Conservation (phyloP, 768 basidiomycete genomes). For the Amanita inopinata region DNA sequence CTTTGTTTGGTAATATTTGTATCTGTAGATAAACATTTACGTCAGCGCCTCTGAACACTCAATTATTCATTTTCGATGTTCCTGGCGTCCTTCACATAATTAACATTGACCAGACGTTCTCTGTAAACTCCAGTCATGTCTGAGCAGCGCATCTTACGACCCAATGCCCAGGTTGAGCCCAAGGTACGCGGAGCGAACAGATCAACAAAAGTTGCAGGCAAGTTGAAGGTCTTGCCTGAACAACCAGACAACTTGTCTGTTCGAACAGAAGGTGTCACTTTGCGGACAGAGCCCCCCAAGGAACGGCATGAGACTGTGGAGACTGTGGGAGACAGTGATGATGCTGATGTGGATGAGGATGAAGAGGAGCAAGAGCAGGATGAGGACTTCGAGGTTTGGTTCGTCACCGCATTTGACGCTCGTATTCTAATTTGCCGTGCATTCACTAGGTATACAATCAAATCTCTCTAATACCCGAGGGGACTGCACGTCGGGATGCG, state of each 20-base stretch:
- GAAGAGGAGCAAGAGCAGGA: constrained; percentile 49
- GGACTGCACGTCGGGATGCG: constrained; percentile 88
- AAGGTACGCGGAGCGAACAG: constrained; percentile 68
- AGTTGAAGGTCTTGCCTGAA: constrained; percentile 83
- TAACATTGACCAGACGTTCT: too few relatives aligned
- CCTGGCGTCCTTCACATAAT: too few relatives aligned
- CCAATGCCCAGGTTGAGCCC: constrained; percentile 25
- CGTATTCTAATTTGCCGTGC: constrained; percentile 1
- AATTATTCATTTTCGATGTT: too few relatives aligned
- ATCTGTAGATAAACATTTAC: too few relatives aligned
- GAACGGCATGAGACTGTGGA: constrained; percentile 38
- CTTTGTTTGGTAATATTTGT: too few relatives aligned
- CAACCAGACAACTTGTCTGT: constrained; percentile 52
- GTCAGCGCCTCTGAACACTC: too few relatives aligned
- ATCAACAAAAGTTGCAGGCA: constrained; percentile 74
- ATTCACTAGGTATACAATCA: constrained; percentile 76
- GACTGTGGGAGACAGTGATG: constrained; percentile 57
- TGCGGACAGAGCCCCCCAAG: constrained; percentile 21
- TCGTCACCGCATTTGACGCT: constrained; percentile 1
- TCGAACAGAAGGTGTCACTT: constrained; percentile 15
- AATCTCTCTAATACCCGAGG: constrained; percentile 88
- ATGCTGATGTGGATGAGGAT: constrained; percentile 55
- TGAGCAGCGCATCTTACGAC: not conserved
- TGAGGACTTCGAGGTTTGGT: constrained; percentile 49
- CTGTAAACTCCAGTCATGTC: not conserved